Evolutionary conservation across 129 eudicot genomes (phyloP), one percentile per base, ranked within the genome.

Genomic region (Tagetes patula): DNA sequence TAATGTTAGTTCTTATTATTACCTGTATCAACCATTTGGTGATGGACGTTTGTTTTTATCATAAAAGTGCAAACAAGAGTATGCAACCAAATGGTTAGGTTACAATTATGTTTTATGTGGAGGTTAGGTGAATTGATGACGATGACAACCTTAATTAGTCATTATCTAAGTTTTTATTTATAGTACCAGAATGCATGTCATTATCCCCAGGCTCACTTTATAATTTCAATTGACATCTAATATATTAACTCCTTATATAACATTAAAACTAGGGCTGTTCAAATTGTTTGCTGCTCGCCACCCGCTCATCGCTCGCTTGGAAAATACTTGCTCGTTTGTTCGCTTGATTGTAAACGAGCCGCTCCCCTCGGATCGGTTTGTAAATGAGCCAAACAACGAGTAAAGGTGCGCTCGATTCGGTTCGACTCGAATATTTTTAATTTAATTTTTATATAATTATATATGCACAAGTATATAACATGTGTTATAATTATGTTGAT

Each of bases 21-120:
- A 50, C 71, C 11, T 49, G 58, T n/a, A 12, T 65, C 38, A 48
- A 40, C 48, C 65, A 48, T 42, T 38, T 47, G 49, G 45, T 48
- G 12, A 37, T 47, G 8, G 48, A 47, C 53, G 20, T 67, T 53
- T 78, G 60, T 71, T 63, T 71, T 64, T 34, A 60, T 64, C 59
- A 20, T 54, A 43, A 78, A 39, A 63, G 77, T 42, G 77, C 61
- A 71, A 71, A 78, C 82, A 78, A 71, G 59, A 78, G 75, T 43
- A 78, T 63, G 67, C 67, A 48, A 63, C 72, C 82, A 78, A 78
- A 71, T 71, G 73, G 31, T 78, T 78, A 78, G 82, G 82, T 78
- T 54, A 9, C 72, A 53, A 45, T 78, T 72, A 71, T 70, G 82
- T 78, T 63, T 70, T 5, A 40, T 71, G 31, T 49, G 40, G 58